phyloP scores from a whole-genome alignment of 1,284 basidiomycete species.

The Cutaneotrichosporon sp. region DNA sequence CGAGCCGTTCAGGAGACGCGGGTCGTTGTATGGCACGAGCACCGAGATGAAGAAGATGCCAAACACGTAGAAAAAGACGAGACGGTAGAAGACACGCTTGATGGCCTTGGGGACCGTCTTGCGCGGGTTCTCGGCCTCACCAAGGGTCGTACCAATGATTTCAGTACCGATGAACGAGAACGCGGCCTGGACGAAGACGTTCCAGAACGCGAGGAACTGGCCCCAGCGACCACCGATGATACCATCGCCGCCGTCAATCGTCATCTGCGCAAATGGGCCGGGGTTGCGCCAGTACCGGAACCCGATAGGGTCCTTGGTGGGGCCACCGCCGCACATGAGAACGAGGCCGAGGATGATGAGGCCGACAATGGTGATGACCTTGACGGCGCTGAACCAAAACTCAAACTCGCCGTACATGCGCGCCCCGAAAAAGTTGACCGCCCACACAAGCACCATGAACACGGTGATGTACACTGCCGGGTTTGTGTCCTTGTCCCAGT shows the following conservation, averaged over 20 bases:
- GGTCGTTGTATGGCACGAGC: constrained; percentile 68
- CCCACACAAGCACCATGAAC: constrained; percentile 43
- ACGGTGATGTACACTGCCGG: constrained; percentile 49
- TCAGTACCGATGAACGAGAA: constrained; percentile 83
- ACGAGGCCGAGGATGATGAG: constrained; percentile 59
- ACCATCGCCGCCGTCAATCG: constrained; percentile 14
- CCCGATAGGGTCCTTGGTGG: constrained; percentile 48
- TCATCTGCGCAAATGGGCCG: constrained; percentile 43
- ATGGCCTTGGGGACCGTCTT: constrained; percentile 75
- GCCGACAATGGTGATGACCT: constrained; percentile 33
- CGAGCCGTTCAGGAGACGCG: constrained; percentile 52
- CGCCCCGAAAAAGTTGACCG: constrained; percentile 48
- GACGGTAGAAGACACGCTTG: constrained; percentile 71
- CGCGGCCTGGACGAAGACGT: constrained; percentile 67
- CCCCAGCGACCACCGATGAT: constrained; percentile 46
- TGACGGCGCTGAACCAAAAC: constrained; percentile 37
- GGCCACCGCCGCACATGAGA: constrained; percentile 66
- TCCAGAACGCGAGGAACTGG: constrained; percentile 64
- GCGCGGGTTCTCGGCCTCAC: constrained; percentile 59
- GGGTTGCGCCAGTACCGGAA: constrained; percentile 62
- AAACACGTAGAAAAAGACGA: constrained; percentile 62
- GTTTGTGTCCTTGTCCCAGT: constrained; percentile 29
- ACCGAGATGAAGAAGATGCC: constrained; percentile 56
- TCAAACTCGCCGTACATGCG: constrained; percentile 37
- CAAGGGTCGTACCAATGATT: constrained; percentile 64